A percentile compares a stretch with the other conserved stretches of the same genome.
These are phyloP conservation scores for Hawksworthiomyces lignivorus DNA, from an alignment of 2,329 filamentous ascomycete genomes.

Conservation along the genomic window DNA sequence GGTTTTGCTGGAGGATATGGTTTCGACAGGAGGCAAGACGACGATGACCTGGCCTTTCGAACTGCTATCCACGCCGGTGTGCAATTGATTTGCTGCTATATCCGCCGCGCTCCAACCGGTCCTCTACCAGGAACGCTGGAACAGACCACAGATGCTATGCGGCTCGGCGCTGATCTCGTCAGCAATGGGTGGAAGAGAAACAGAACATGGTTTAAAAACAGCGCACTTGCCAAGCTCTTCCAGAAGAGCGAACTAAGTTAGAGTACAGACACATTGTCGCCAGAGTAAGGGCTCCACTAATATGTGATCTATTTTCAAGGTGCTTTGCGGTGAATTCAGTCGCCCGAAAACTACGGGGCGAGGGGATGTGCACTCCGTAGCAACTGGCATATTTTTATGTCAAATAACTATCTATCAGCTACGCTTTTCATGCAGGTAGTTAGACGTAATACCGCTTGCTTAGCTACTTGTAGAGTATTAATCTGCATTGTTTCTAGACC, in stretches of 20 bases:
- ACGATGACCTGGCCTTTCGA: constrained; percentile 30
- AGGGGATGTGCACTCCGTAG: too few species aligned
- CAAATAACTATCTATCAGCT: too few species aligned
- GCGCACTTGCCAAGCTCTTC: constrained; percentile 12
- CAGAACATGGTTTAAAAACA: constrained; percentile 12
- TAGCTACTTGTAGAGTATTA: too few species aligned
- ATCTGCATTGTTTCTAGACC: too few species aligned
- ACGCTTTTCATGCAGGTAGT: too few species aligned
- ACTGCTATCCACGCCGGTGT: constrained; percentile 32
- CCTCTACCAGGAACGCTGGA: constrained; percentile 7
- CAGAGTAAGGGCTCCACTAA: too few species aligned
- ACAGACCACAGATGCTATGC: constrained; percentile 7
- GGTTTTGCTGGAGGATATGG: constrained; percentile 30
- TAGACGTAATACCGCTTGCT: too few species aligned
- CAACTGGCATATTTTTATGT: too few species aligned
- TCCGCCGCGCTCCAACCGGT: constrained; percentile 5
- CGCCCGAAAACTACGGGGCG: too few species aligned
- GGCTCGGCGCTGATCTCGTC: constrained; percentile 13
- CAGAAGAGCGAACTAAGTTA: neutral
- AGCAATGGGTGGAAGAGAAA: constrained; percentile 16
- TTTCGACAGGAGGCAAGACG: neutral
- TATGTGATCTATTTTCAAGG: too few species aligned
- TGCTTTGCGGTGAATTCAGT: too few species aligned
- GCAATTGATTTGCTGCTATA: constrained; percentile 27
- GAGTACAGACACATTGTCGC: too few species aligned